Base-by-base conservation (phyloP, 192 early-diverging fungal species). In the Entomortierella beljakovae region DNA sequence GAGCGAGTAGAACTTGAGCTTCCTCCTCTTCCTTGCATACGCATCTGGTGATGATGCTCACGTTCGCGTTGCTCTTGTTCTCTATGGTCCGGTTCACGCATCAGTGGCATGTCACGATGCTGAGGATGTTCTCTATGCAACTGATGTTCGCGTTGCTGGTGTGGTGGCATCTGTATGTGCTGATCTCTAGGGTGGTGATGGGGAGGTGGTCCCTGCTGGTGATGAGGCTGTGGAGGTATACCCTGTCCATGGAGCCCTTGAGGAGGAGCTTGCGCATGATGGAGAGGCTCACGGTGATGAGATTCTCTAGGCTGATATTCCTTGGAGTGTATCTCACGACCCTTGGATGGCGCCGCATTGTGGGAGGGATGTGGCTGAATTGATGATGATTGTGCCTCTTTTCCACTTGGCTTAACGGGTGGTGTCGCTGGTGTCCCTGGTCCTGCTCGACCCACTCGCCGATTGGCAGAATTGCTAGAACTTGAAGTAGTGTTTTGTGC, bases 321-420 rank as follows among this genome's bases (percentile, higher is more conserved):
- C 32, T 77, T 77, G 31, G 73, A 68, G 48, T 76, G 72, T 32
- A 76, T 76, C 59, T 77, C 73, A 32, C 73, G 73, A 20, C 73
- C 66, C 31, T 77, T 77, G 0, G 59, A 55, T 15, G 66, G 16
- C 3, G 31, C 32, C 2, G 59, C 40, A 40, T 65, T 3, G 33
- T 77, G 67, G 3, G 48, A 8, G 20, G 35, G 23, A 31, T 63
- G 72, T 10, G 63, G 40, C 28, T 31, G 55, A 5, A 59, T 60
- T 28, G 31, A 29, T 29, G 32, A 40, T 11, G 66, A 2, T 16
- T 68, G 72, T 31, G 29, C 49, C 9, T 79, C 75, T 33, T 79
- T 79, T 33, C 58, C 53, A 33, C 33, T 79, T 34, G 28, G 23
- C 46, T 69, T 69, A 34, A 48, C 55, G 13, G 61, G 37, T 8